Evolutionary conservation across 1,139 yeast genomes (phyloP).

Genomic region (Candida sp.): DNA sequence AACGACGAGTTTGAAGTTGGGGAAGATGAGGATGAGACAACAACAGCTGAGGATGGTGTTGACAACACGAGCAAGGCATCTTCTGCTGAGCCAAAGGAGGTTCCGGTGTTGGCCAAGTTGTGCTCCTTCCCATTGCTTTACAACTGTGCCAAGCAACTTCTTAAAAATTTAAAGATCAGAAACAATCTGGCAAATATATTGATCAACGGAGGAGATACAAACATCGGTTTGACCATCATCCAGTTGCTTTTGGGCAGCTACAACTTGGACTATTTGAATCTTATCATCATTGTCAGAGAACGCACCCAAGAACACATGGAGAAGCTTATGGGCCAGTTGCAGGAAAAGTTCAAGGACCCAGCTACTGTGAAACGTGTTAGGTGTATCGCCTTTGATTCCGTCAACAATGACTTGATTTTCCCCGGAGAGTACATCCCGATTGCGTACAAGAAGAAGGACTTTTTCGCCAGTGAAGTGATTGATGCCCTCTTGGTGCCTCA

Average conservation of each 20-base stretch:
- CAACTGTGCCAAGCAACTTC: constrained; percentile 44
- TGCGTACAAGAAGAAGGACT: constrained; percentile 43
- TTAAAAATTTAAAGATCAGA: constrained; percentile 25
- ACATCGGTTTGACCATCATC: constrained; percentile 38
- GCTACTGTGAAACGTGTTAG: constrained; percentile 23
- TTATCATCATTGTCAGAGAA: constrained; percentile 40
- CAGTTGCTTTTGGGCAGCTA: constrained; percentile 35
- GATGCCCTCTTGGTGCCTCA: constrained; percentile 33
- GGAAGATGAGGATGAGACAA: constrained; percentile 12
- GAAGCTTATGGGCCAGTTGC: constrained; percentile 24
- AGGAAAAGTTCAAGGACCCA: constrained; percentile 26
- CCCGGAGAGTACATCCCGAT: constrained; percentile 41
- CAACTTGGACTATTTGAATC: constrained; percentile 25
- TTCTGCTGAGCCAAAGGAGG: constrained; percentile 4
- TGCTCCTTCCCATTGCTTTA: constrained; percentile 39
- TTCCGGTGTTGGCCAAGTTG: constrained; percentile 41
- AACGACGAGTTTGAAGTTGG: constrained; percentile 19
- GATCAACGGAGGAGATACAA: constrained; percentile 51
- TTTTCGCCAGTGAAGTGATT: constrained; percentile 44
- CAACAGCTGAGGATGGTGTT: neutral
- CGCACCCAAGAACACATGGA: constrained; percentile 23
- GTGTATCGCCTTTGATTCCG: constrained; percentile 39
- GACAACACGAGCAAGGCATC: neutral
- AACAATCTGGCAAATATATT: constrained; percentile 29
- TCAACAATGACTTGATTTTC: constrained; percentile 37